Conservation (phyloP, 257 asterid species). For the Solanum tarijense region DNA sequence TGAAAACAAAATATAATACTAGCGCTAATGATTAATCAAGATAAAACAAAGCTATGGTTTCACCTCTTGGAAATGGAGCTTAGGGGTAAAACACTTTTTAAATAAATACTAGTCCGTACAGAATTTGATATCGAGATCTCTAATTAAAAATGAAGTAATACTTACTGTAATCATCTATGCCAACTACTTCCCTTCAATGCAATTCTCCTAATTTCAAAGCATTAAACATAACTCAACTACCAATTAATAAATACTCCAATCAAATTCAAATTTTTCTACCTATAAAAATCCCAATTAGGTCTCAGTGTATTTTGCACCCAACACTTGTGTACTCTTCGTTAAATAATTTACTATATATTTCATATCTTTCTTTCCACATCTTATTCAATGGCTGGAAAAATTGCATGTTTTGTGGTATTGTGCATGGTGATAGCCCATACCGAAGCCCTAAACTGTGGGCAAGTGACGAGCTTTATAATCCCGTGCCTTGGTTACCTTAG, state of each 20-base stretch:
- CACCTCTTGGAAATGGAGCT: too few relatives aligned
- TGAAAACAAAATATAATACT: neutral
- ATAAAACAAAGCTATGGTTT: too few relatives aligned
- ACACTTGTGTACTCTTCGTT: neutral
- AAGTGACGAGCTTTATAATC: constrained; percentile 4
- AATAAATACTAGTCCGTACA: too few relatives aligned
- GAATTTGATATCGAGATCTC: too few relatives aligned
- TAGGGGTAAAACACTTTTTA: too few relatives aligned
- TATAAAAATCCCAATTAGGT: neutral
- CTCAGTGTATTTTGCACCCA: neutral
- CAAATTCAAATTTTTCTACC: neutral
- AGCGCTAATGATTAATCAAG: too few relatives aligned
- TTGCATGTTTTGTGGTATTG: neutral
- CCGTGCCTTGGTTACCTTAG: constrained; percentile 33
- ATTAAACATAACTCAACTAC: neutral
- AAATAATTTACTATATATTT: neutral
- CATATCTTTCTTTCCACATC: neutral
- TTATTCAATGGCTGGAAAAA: neutral
- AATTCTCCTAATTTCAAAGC: neutral
- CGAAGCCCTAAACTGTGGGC: constrained; percentile 23
- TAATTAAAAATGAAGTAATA: too few relatives aligned
- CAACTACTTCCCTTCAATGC: neutral
- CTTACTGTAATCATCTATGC: neutral
- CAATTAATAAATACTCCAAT: neutral
- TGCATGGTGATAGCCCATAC: constrained; percentile 10